Evolutionary conservation across 2,329 filamentous ascomycete genomes (phyloP), one percentile per base, ranked within the genome.

Genomic region (Sporothrix phasma): DNA sequence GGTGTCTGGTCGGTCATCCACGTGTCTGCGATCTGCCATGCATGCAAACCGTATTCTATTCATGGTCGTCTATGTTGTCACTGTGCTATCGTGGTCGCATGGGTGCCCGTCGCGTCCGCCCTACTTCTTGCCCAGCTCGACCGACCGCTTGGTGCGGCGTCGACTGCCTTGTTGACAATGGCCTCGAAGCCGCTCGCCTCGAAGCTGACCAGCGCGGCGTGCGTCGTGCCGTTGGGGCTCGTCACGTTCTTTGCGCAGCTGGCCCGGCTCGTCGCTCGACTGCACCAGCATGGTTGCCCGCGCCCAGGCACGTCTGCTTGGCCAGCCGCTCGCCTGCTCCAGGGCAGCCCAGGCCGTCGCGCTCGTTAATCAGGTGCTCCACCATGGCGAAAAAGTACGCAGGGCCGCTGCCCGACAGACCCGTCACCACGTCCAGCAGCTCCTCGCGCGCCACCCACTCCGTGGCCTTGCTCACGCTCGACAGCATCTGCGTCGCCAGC

Each of bases 341-440:
- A 73, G 70, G 78, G 74, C 29, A 81, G 74, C 79, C 79, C 1
- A 80, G 72, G 72, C 71, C 8, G 72, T 74, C 13, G 75, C 79
- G 65, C 76, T 77, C 61, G 76, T 70, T n/a, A 62, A 79, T 77
- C 53, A 81, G 72, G 70, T 81, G 79, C 69, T 81, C 79, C 6
- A 81, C 79, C 71, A 81, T 75, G 68, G 78, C 78, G 69, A 81
- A 81, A 73, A 81, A 81, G 72, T 81, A 81, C 0, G 79, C 79
- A 0, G 79, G 79, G 2, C 79, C 79, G 19, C 78, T 80, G 26
- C 79, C 79, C 2, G 79, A 81, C 6, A 81, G 69, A 1, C 78
- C 79, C 0, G 79, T 81, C 10, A 81, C 79, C 5, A 80, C 78
- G 37, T 81, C 79, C 13, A 81, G 73, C 43, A 80, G 72, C 67